Percentiles rank a stretch among this genome's conserved stretches.
Conservation (phyloP, 257 asterid species). For the Solanum appendiculatum region DNA sequence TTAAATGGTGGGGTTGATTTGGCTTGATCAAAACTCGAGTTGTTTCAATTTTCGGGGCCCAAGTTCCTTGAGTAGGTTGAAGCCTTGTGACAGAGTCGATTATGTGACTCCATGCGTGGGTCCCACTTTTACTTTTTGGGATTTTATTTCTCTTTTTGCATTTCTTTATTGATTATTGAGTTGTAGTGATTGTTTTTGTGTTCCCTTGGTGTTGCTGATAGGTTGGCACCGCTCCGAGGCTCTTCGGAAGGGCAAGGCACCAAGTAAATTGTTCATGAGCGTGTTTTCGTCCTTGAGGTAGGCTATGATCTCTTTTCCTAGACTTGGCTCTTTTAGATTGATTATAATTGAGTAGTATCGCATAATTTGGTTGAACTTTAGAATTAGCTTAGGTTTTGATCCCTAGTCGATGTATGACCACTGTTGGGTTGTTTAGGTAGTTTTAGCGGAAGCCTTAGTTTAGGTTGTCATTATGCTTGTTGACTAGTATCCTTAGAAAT, state of each 20-base stretch:
- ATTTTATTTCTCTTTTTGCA: not conserved
- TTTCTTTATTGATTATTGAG: too few relatives aligned
- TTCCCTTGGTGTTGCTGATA: not conserved
- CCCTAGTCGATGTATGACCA: not conserved
- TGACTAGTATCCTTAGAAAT: not conserved
- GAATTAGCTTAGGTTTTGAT: not conserved
- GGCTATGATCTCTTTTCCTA: not conserved
- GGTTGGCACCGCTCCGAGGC: not conserved
- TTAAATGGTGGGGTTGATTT: too few relatives aligned
- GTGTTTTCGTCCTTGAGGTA: not conserved
- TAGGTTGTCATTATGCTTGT: not conserved
- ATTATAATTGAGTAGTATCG: too few relatives aligned
- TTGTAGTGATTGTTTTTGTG: not conserved
- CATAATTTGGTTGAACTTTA: not conserved
- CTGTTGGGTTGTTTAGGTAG: not conserved
- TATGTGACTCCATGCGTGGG: too few relatives aligned
- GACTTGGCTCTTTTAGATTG: not conserved
- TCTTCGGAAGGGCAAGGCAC: not conserved
- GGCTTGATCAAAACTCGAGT: too few relatives aligned
- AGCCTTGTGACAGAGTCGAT: too few relatives aligned
- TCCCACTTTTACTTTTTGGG: not conserved
- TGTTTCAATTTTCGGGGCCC: too few relatives aligned
- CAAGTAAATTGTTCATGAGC: too few relatives aligned
- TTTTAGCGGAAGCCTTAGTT: not conserved
- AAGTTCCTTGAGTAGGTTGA: too few relatives aligned